These are phyloP conservation scores for Aspergillus hortae DNA, from an alignment of 2,329 filamentous ascomycete species.

Conservation along the genomic window DNA sequence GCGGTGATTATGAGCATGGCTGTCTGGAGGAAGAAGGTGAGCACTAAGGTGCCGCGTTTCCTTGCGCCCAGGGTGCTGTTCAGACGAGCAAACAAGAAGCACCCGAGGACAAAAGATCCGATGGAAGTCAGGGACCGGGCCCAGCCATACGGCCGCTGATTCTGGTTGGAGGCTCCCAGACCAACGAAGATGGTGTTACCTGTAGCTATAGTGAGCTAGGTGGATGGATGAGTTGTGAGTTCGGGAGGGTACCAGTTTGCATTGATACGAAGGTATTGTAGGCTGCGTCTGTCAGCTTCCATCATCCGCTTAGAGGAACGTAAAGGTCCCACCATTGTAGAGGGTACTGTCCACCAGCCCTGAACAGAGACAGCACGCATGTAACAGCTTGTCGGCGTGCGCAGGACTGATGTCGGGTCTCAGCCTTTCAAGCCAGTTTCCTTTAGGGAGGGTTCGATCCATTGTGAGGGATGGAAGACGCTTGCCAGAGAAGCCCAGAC, in stretches of 20 bases:
- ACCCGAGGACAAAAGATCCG: slow-evolving; percentile 42
- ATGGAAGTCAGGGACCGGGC: slow-evolving; percentile 44
- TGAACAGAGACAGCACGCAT: slow-evolving; percentile 25
- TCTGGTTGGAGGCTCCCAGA: slow-evolving; percentile 39
- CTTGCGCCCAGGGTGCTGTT: slow-evolving; percentile 23
- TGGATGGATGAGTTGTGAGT: not conserved
- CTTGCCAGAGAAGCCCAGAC: not conserved
- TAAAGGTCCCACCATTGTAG: slow-evolving; percentile 21
- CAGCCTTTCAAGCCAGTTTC: slow-evolving; percentile 3
- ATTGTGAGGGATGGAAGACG: not conserved
- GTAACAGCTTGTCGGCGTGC: slow-evolving; percentile 23
- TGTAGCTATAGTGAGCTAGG: slow-evolving; percentile 1
- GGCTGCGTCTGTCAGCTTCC: slow-evolving; percentile 20
- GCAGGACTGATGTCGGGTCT: slow-evolving; percentile 18
- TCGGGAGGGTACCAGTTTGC: not conserved
- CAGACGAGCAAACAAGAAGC: slow-evolving; percentile 37
- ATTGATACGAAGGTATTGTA: slow-evolving; percentile 40
- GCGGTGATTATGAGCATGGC: slow-evolving; percentile 26
- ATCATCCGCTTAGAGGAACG: not conserved
- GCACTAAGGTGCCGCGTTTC: slow-evolving; percentile 21
- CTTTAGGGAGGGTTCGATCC: not conserved
- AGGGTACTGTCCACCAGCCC: slow-evolving; percentile 29
- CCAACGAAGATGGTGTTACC: slow-evolving; percentile 46
- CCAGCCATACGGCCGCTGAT: slow-evolving; percentile 41
- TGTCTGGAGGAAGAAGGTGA: slow-evolving; percentile 28